phyloP scores from a whole-genome alignment of 805 yeast species.

The Candida yuanshanica region DNA sequence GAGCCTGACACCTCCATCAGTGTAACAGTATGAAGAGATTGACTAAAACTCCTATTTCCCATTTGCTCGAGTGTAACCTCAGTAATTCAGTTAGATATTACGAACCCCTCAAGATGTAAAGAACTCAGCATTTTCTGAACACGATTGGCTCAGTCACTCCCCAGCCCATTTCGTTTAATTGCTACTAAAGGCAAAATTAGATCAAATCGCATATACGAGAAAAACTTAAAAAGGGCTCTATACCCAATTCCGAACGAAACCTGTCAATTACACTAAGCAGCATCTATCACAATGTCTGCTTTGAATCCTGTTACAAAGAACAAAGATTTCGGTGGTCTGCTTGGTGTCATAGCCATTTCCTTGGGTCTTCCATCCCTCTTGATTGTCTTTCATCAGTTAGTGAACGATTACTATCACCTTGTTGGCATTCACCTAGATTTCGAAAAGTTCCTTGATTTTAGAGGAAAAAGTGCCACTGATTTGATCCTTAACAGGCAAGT shows the following conservation, averaged over 20 bases:
- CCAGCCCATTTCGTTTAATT: no score
- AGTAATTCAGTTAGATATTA: no score
- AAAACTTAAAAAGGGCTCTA: no score
- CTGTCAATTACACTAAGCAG: no score
- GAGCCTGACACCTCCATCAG: no score
- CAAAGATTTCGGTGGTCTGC: constrained; percentile 71
- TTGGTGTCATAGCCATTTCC: constrained; percentile 67
- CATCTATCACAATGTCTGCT: constrained; percentile 5
- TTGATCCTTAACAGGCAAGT: constrained; percentile 38
- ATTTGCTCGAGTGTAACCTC: no score
- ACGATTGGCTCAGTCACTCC: no score
- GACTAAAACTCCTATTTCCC: no score
- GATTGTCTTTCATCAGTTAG: constrained; percentile 49
- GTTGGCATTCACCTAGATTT: constrained; percentile 43
- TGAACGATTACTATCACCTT: constrained; percentile 54
- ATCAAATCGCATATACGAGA: neutral
- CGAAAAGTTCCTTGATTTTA: constrained; percentile 29
- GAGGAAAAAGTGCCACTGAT: constrained; percentile 28
- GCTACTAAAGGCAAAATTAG: no score
- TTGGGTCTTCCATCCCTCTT: constrained; percentile 63
- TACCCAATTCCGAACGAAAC: neutral
- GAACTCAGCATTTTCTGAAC: no score
- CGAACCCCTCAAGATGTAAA: no score
- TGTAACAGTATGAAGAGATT: no score
- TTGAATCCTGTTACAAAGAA: constrained; percentile 66